Evolutionary conservation across 768 basidiomycete genomes (phyloP), one percentile per base, ranked within the genome.

Genomic region (Termitomyces sp.): DNA sequence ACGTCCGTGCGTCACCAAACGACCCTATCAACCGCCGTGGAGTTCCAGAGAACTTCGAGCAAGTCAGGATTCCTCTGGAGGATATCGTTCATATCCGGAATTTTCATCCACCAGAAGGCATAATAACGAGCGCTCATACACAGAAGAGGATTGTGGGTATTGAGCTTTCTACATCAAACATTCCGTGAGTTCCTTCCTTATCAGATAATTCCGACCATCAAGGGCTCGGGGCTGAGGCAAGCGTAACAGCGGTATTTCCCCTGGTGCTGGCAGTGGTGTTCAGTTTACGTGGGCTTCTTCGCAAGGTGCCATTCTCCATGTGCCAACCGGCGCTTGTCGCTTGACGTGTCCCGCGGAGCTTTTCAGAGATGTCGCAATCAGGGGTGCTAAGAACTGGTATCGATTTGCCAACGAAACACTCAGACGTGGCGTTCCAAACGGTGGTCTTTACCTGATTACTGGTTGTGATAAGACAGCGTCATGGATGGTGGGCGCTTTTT

Each of bases 381-480:
- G 31, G 23, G 47, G 52, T 40, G 57, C 56, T 7, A 53, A 39
- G 23, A 56, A 49, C 36, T 62, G 62, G 56, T 62, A 61, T 33
- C 41, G 38, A 20, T 62, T 57, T n/a, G 52, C 43, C 23, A 59
- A 58, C 25, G 42, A 39, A 7, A 53, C 51, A 0, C 58, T 60
- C 41, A 45, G 52, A 25, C 53, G 60, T 18, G n/a, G 49, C 18
- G 51, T 58, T 20, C 48, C 56, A n/a, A 60, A 58, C 39, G 64
- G 60, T 41, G 25, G 60, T 23, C 45, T 64, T n/a, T 64, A 57
- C 52, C 58, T 64, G 20, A 39, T 66, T 6, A 63, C 63, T 10
- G 62, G 61, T 12, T 54, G 33, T 32, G 65, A 64, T 46, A 66
- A 66, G 50, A 49, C 59, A 12, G 15, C 22, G 10, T 52, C 59